These are phyloP conservation scores for carrot (Daucus carota) DNA, from an alignment of 129 eudicot genomes.

Conservation along the genomic window DNA sequence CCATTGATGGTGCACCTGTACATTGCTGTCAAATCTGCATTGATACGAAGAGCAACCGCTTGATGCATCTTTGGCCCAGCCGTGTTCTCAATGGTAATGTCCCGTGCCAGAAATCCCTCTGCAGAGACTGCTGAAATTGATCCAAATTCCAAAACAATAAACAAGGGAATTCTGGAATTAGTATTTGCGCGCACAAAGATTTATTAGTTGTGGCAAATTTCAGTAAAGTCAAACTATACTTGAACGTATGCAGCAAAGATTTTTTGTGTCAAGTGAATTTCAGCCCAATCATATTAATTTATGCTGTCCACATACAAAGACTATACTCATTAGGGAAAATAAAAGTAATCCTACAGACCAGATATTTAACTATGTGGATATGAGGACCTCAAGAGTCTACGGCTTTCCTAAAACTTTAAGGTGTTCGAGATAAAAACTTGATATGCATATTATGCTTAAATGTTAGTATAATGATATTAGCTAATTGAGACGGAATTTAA, in stretches of 20 bases:
- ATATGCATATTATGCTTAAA: no score
- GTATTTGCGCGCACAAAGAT: neutral
- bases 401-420: neutral
- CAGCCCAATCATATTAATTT: no score
- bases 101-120: conserved; percentile 83
- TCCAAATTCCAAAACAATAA: neutral
- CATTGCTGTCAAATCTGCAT: conserved; percentile 63
- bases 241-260: no score
- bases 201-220: neutral
- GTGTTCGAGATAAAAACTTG: no score
- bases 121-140: conserved; percentile 75
- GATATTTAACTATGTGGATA: no score
- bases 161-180: neutral
- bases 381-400: no score
- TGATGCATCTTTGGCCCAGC: conserved; percentile 82
- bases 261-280: no score
- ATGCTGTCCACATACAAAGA: no score
- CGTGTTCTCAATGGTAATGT: conserved; percentile 60
- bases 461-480: neutral
- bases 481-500: neutral
- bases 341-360: no score
- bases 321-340: no score
- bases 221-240: neutral
- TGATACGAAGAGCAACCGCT: conserved; percentile 86
- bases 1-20: conserved; percentile 60